Base-by-base conservation (phyloP, 78 protist species). In the Chrysochromulina tobinii region DNA sequence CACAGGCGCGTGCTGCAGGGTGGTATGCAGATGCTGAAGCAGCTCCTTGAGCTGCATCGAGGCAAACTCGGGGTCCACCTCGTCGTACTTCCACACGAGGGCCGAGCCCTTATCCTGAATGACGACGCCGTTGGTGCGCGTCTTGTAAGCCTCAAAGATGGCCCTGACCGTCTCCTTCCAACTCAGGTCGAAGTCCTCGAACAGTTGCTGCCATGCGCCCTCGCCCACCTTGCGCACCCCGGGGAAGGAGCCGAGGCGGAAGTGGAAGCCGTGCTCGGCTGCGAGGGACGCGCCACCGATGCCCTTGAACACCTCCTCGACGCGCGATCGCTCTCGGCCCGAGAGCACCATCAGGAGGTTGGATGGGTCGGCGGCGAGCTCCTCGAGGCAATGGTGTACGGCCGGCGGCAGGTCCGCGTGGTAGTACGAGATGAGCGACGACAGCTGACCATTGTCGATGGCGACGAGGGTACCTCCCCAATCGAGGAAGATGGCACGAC, bases 1-100 rank as follows among this genome's bases (percentile, higher is more conserved):
- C 23, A 77, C 85, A 3, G 85, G 85, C 12, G 11, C 17, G 59
- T 53, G 14, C 1, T 1, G 27, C 14, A 77, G 85, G 61, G 53
- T 57, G 25, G n/a, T 15, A 12, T 75, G 3, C 25, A 75, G 57
- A 18, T 75, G 83, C 11, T 17, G 58, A 12, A 14, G 48, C 53
- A 81, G 51, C 66, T 81, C 87, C 87, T 81, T 81, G 87, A 67
- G 68, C 66, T 81, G 87, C 87, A 81, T 81, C 68, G 15, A 59
- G 25, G 95, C 95, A 75, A 95, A 96, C 61, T 96, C 97, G 17
- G 96, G 93, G 86, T 96, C 97, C 2, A 95, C 94, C 18, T 77
- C 89, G 55, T 96, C 87, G 68, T 86, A 96, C 15, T 94, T 92
- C 96, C 96, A 95, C 4, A 90, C 86, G 72, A 95, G 66, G 1